Evolutionary conservation across 2,329 filamentous ascomycete species (phyloP).

Genomic region (Penicillium sp.): DNA sequence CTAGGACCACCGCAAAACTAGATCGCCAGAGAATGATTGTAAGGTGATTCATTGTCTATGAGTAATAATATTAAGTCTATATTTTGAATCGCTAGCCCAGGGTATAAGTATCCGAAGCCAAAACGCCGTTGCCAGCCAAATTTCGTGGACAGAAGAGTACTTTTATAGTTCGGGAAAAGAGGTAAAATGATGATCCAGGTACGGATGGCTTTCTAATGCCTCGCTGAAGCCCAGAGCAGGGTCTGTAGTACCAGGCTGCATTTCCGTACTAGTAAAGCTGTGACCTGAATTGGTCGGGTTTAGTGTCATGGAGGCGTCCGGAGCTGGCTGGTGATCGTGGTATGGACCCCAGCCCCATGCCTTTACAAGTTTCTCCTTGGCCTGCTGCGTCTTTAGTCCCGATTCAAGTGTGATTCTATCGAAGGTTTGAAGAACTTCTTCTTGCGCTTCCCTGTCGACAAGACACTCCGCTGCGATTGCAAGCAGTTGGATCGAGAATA

Average conservation of each 20-base stretch:
- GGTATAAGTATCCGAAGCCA: background rate
- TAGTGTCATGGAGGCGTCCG: constrained; percentile 17
- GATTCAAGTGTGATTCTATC: constrained; percentile 75
- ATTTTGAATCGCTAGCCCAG: background rate
- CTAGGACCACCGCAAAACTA: background rate
- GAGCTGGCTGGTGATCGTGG: constrained; percentile 38
- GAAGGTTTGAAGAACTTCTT: constrained; percentile 79
- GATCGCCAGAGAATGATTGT: background rate
- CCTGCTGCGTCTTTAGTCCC: constrained; percentile 75
- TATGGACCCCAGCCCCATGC: constrained; percentile 73
- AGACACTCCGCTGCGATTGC: constrained; percentile 78
- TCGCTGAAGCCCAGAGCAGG: constrained; percentile 63
- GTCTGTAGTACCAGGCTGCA: constrained; percentile 59
- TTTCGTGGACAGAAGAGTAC: background rate
- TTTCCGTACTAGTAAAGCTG: constrained; percentile 71
- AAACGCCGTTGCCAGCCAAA: background rate
- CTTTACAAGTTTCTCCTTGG: constrained; percentile 74
- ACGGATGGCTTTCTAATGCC: constrained; percentile 73
- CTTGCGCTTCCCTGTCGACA: constrained; percentile 71
- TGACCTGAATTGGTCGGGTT: constrained; percentile 23
- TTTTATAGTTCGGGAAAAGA: background rate
- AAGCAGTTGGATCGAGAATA: constrained; percentile 78
- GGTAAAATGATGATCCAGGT: constrained; percentile 79
- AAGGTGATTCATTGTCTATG: background rate
- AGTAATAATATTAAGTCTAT: background rate